Conservation (phyloP, 2,329 filamentous ascomycete species). For the Sarocladium strictum region DNA sequence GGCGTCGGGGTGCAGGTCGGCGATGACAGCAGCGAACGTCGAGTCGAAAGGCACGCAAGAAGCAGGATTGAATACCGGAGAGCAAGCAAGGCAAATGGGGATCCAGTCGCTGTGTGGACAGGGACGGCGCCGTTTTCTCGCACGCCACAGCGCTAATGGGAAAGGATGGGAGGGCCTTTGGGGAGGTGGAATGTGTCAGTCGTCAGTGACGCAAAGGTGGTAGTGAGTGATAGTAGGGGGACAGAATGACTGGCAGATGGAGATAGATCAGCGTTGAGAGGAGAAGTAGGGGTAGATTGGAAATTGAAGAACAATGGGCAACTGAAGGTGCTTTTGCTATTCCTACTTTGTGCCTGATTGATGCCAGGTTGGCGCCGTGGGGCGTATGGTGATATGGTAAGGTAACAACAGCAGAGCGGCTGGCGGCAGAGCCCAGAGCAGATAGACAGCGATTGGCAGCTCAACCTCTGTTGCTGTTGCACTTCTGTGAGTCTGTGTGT, state of each 20-base stretch:
- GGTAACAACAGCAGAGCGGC: background rate
- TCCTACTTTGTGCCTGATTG: background rate
- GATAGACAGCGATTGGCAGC: background rate
- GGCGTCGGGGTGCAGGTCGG: background rate
- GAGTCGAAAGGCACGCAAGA: background rate
- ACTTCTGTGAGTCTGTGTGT: background rate
- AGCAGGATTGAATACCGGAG: background rate
- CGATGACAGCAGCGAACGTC: background rate
- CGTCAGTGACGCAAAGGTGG: background rate
- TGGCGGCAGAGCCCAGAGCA: background rate
- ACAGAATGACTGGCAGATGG: background rate
- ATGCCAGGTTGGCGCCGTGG: background rate
- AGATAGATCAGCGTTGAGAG: background rate
- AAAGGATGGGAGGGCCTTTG: background rate
- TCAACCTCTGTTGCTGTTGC: background rate
- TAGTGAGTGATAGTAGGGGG: background rate
- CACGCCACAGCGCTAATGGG: conserved; percentile 9
- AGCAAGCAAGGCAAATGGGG: background rate
- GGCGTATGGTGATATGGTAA: background rate
- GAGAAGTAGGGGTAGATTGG: background rate
- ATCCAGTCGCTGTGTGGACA: conserved; percentile 9
- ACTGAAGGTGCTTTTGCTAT: background rate
- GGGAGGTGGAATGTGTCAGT: background rate
- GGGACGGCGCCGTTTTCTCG: conserved; percentile 7
- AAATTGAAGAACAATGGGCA: background rate